Base-by-base conservation (phyloP, 2,329 filamentous ascomycete genomes). In the Thermoascus crustaceus region DNA sequence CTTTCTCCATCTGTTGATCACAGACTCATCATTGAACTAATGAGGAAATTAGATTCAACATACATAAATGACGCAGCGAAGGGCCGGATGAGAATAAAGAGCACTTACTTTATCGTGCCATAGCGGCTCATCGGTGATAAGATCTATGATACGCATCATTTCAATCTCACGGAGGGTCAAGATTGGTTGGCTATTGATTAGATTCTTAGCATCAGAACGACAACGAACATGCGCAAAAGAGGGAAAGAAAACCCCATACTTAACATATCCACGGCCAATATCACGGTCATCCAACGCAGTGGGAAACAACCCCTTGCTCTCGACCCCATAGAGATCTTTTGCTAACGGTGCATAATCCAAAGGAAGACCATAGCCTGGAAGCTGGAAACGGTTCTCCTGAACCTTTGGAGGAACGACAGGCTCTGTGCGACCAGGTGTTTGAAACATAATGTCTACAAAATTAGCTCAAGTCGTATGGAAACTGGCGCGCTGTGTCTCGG, bases 131-230 rank as follows among this genome's bases (percentile, higher is more conserved):
- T 68, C 64, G 2, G 63, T 67, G 4, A 68, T 45, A 1, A 47
- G 35, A 24, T 66, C 57, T 51, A 67, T 61, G 21, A 63, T 38
- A 4, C 41, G 39, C 26, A 66, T 44, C 60, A 67, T 66, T 2
- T 42, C 47, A 5, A 54, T 40, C 39, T 68, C 64, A 22, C 60
- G 57, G 17, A 64, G 44, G 3, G 58, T 52, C 5, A 58, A 30
- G 14, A 51, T 32, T 7, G 53, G 53, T 18, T 53, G 42, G 21
- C 54, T 57, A 21, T 22, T 7, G 9, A 34, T 26, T 23, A 22
- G 4, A 34, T 30, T 13, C 1, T 11, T 7, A 26, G 18, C 17
- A 10, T 14, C 16, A 6, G 8, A 10, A 7, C n/a, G n/a, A n/a
- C n/a, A n/a, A n/a, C n/a, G n/a, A n/a, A 16, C 13, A 17, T 16